Base-by-base conservation (phyloP, 139 green algal species). In the Zygnema cylindricum region DNA sequence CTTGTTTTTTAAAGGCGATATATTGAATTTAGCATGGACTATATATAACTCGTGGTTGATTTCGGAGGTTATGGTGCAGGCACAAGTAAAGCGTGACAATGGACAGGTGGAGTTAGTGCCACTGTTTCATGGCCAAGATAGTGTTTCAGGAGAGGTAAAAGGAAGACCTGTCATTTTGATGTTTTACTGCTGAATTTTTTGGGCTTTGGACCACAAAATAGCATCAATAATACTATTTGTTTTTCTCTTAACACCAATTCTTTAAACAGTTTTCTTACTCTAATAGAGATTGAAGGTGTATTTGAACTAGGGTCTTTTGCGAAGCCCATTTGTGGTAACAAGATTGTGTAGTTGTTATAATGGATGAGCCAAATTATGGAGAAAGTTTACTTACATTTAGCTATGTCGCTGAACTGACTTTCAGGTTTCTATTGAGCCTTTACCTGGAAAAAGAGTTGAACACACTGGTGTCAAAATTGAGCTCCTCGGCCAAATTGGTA, bases 381-480 rank as follows among this genome's bases (percentile, higher is more conserved):
- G 57, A 30, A n/a, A n/a, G n/a, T n/a, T n/a, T n/a, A n/a, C n/a
- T n/a, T n/a, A n/a, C n/a, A n/a, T n/a, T n/a, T n/a, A n/a, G n/a
- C n/a, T n/a, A 86, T 86, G 11, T n/a, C n/a, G n/a, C n/a, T n/a
- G n/a, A n/a, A n/a, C n/a, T n/a, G n/a, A n/a, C n/a, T 86, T 75
- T 36, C 55, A 90, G 82, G 88, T 92, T 43, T 54, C 63, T 32
- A 92, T 92, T 55, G 88, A 92, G 41, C 88, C 88, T 11, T 35
- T 91, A 36, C 38, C 82, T 7, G 88, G 88, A 7, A 92, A 92
- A 63, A 96, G 96, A 77, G 83, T 98, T 3, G 98, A 99, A 55
- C 98, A 99, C 89, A 88, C 92, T 43, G 97, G 98, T 69, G 96
- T 99, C 76, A 96, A 95, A 2, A 95, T 99, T 36, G 97, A 99